A percentile compares a stretch with the other conserved stretches of the same genome.
Conservation (phyloP, 2,329 filamentous ascomycete genomes). For the Bipolaris victoriae region DNA sequence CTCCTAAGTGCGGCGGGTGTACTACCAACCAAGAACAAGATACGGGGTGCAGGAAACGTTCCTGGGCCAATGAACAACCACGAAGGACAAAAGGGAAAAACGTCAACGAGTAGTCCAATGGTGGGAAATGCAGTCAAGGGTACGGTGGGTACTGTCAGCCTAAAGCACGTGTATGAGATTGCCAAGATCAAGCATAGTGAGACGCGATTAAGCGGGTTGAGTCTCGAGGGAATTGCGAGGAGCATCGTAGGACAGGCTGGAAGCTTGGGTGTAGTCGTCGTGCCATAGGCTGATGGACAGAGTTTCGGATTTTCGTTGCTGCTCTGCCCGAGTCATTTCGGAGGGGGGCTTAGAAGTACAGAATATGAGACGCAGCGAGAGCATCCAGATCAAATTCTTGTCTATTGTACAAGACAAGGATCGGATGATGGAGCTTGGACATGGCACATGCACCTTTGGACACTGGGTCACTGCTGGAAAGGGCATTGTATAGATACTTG, state of each 20-base stretch:
- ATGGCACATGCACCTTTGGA: background rate
- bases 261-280: conserved; percentile 58
- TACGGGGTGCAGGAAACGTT: conserved; percentile 69
- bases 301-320: background rate
- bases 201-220: conserved; percentile 67
- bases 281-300: conserved; percentile 46
- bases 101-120: conserved; percentile 39
- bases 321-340: background rate
- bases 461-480: too few species aligned
- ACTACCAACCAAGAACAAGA: conserved; percentile 74
- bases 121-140: conserved; percentile 71
- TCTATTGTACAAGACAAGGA: background rate
- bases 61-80: conserved; percentile 54
- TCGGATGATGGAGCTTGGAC: background rate
- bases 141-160: conserved; percentile 79
- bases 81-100: conserved; percentile 48
- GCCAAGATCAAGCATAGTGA: conserved; percentile 84
- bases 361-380: background rate
- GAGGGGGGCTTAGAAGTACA: background rate
- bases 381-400: background rate
- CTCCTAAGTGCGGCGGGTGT: conserved; percentile 83
- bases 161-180: conserved; percentile 98
- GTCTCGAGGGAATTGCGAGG: conserved; percentile 78
- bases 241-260: conserved; percentile 68
- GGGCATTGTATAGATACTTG: background rate